A percentile compares a stretch with the other conserved stretches of the same genome.
Evolutionary conservation across 139 green algal species (phyloP).

Genomic region (Astrephomene gubernaculifera): DNA sequence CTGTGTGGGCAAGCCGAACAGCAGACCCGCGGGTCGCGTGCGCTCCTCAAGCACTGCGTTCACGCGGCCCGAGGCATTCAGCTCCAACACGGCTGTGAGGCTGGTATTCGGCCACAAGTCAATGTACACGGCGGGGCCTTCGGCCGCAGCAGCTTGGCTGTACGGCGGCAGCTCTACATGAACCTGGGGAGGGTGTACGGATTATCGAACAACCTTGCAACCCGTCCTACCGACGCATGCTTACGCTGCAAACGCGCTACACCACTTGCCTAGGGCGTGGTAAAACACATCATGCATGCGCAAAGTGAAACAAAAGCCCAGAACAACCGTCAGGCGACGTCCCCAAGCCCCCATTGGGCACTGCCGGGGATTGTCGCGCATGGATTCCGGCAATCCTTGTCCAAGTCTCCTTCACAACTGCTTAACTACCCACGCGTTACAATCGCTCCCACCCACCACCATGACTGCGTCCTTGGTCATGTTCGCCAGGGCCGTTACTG

Average conservation of each 20-base stretch:
- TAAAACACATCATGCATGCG: not conserved
- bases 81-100: constrained; percentile 1
- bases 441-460: too few relatives aligned
- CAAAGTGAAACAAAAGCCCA: not conserved
- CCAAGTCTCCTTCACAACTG: too few relatives aligned
- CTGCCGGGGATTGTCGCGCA: too few relatives aligned
- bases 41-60: constrained; percentile 27
- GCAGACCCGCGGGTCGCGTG: constrained; percentile 29
- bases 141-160: not conserved
- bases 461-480: too few relatives aligned
- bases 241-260: not conserved
- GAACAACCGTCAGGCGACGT: too few relatives aligned
- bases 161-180: constrained; percentile 2
- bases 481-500: too few relatives aligned
- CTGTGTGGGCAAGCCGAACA: constrained; percentile 17
- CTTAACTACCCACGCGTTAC: too few relatives aligned
- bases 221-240: not conserved
- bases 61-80: not conserved
- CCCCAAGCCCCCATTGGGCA: too few relatives aligned
- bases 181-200: not conserved
- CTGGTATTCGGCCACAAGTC: constrained; percentile 1
- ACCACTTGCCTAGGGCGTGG: not conserved
- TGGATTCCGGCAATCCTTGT: too few relatives aligned
- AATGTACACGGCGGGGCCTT: not conserved
- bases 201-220: not conserved